Conservation (phyloP, 2,329 filamentous ascomycete genomes). For the Paramyrothecium sp. region DNA sequence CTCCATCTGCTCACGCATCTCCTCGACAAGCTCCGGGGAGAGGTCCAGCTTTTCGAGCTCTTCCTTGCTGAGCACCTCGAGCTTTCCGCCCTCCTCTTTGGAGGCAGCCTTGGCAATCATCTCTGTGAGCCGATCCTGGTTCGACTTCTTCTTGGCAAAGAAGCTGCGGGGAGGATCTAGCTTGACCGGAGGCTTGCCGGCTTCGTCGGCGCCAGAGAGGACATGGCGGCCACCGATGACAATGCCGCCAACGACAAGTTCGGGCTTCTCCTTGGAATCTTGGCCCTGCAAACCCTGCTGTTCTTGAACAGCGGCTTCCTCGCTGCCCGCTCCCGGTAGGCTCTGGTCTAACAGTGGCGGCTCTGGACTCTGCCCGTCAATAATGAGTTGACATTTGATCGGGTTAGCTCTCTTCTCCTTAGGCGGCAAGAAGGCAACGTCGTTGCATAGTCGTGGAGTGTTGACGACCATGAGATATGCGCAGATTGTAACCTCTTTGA, state of each 20-base stretch:
- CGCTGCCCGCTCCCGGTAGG: conserved; percentile 27
- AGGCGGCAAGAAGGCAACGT: conserved; percentile 82
- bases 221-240: conserved; percentile 50
- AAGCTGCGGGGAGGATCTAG: conserved; percentile 44
- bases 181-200: conserved; percentile 44
- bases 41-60: conserved; percentile 69
- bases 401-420: conserved; percentile 73
- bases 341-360: conserved; percentile 32
- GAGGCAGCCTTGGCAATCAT: conserved; percentile 43
- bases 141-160: conserved; percentile 21
- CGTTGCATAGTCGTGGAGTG: conserved; percentile 82
- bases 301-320: conserved; percentile 19
- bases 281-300: conserved; percentile 10
- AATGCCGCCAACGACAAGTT: conserved; percentile 46
- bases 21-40: conserved; percentile 64
- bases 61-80: conserved; percentile 60
- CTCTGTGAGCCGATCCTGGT: conserved; percentile 32
- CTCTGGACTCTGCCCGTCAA: conserved; percentile 46
- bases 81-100: conserved; percentile 58
- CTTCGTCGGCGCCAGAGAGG: conserved; percentile 43
- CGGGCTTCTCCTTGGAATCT: conserved; percentile 22
- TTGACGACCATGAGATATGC: conserved; percentile 92
- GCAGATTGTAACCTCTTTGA: conserved; percentile 90
- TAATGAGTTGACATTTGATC: conserved; percentile 74
- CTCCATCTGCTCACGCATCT: conserved; percentile 66